phyloP scores from a whole-genome alignment of 2,329 filamentous ascomycete species.

The Hypoxylon sp. region DNA sequence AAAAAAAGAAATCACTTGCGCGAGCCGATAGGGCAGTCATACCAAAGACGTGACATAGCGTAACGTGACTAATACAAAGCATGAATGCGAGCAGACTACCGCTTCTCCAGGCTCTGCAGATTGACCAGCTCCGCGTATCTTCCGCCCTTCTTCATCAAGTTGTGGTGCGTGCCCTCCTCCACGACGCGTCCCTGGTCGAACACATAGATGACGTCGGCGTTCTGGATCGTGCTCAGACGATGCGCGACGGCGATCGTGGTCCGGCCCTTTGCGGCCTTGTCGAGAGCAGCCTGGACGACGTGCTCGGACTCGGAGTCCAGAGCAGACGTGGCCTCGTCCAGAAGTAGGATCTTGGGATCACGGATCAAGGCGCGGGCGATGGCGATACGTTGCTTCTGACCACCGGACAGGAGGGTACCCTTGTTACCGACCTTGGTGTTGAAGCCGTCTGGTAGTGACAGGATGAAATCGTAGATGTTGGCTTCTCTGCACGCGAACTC shows the following conservation, averaged over 20 bases:
- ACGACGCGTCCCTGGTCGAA: conserved; percentile 91
- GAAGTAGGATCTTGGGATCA: conserved; percentile 87
- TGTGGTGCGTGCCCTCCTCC: conserved; percentile 84
- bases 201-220: conserved; percentile 96
- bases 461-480: conserved; percentile 93
- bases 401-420: conserved; percentile 86
- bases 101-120: conserved; percentile 81
- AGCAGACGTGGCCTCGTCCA: conserved; percentile 86
- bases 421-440: conserved; percentile 89
- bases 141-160: conserved; percentile 78
- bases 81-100: background rate
- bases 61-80: conserved; percentile 10
- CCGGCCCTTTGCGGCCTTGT: conserved; percentile 85
- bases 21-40: background rate
- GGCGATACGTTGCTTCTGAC: conserved; percentile 94
- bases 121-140: conserved; percentile 85
- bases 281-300: conserved; percentile 84
- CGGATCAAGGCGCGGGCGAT: conserved; percentile 92
- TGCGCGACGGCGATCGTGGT: conserved; percentile 97
- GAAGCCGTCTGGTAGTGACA: conserved; percentile 88
- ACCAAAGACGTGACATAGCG: background rate
- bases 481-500: conserved; percentile 87
- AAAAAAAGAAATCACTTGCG: background rate
- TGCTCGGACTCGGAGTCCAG: conserved; percentile 84
- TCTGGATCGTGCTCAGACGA: conserved; percentile 91